Conservation (phyloP, 2,329 filamentous ascomycete species). For the Fusarium sacchari region DNA sequence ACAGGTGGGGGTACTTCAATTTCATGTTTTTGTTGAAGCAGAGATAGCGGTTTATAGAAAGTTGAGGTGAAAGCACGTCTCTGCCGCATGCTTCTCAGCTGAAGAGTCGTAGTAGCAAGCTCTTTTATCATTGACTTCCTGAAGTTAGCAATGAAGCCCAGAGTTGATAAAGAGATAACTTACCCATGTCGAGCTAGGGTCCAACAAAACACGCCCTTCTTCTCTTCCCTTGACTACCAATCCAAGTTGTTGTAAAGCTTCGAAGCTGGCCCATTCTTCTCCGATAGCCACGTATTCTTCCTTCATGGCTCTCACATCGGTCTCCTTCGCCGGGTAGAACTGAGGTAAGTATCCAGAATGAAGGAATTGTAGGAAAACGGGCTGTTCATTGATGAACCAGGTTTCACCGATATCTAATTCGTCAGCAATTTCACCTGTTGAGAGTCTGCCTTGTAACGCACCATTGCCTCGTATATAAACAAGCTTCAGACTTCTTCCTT, state of each 20-base stretch:
- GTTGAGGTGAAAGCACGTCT: constrained; percentile 1
- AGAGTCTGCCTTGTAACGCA: not conserved
- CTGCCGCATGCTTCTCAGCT: constrained; percentile 28
- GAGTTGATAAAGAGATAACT: accelerated
- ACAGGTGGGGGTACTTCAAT: not conserved
- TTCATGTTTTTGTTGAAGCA: constrained; percentile 6
- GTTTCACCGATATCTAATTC: constrained; percentile 17
- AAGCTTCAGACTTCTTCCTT: not conserved
- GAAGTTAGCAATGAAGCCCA: accelerated
- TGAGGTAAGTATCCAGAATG: constrained; percentile 21
- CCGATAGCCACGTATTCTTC: constrained; percentile 17
- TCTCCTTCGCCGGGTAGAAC: constrained; percentile 16
- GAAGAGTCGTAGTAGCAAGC: constrained; percentile 11
- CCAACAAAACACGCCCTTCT: constrained; percentile 1
- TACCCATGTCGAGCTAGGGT: constrained; percentile 21
- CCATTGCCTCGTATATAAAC: constrained; percentile 24
- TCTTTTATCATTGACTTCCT: constrained; percentile 16
- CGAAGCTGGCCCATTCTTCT: constrained; percentile 24
- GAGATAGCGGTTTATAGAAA: constrained; percentile 12
- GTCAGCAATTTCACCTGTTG: not conserved
- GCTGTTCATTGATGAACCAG: constrained; percentile 26
- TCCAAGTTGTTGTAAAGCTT: constrained; percentile 16
- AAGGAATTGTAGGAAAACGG: constrained; percentile 19
- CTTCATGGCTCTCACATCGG: not conserved
- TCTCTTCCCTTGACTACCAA: not conserved